These are phyloP conservation scores for Schizophyllum amplum DNA, from an alignment of 1,284 basidiomycete genomes.

Conservation along the genomic window DNA sequence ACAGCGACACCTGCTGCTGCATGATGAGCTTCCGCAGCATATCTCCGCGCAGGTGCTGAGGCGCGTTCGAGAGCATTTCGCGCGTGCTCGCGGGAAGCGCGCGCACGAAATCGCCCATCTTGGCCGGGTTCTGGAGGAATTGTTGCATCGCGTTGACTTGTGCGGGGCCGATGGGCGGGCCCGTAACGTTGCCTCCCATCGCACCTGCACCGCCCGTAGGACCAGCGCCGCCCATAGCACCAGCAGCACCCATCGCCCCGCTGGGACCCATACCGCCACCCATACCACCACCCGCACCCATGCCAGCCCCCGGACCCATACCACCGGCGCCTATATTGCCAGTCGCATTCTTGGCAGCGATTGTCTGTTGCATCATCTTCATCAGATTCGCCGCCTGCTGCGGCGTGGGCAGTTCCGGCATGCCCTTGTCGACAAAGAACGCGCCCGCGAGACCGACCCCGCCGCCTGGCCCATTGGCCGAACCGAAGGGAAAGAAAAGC, in stretches of 20 bases:
- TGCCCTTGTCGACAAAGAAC: conserved; percentile 45
- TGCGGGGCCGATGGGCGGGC: too few relatives aligned
- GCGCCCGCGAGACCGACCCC: conserved; percentile 33
- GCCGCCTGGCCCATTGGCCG: conserved; percentile 1
- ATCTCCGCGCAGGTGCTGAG: too few relatives aligned
- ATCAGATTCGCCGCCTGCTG: conserved; percentile 20
- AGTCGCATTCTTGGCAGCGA: conserved; percentile 10
- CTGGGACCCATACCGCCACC: conserved; percentile 7
- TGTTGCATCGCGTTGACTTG: too few relatives aligned
- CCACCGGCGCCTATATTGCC: too few relatives aligned
- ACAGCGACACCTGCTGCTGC: too few relatives aligned
- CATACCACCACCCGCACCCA: conserved; percentile 8
- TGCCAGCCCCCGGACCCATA: too few relatives aligned
- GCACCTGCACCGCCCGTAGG: conserved; percentile 13
- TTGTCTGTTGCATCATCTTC: conserved; percentile 14
- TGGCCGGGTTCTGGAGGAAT: too few relatives aligned
- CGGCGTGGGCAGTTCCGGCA: conserved; percentile 41
- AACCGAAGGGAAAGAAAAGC: conserved; percentile 38
- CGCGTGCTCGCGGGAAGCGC: too few relatives aligned
- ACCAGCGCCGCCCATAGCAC: background rate
- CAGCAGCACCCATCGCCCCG: background rate
- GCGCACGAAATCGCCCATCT: too few relatives aligned
- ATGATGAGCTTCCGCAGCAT: too few relatives aligned
- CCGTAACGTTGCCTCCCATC: too few relatives aligned
- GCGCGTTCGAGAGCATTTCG: too few relatives aligned